A percentile compares a stretch with the other conserved stretches of the same genome.
phyloP scores from a whole-genome alignment of 2,329 filamentous ascomycete species.

The Cercospora sp. region DNA sequence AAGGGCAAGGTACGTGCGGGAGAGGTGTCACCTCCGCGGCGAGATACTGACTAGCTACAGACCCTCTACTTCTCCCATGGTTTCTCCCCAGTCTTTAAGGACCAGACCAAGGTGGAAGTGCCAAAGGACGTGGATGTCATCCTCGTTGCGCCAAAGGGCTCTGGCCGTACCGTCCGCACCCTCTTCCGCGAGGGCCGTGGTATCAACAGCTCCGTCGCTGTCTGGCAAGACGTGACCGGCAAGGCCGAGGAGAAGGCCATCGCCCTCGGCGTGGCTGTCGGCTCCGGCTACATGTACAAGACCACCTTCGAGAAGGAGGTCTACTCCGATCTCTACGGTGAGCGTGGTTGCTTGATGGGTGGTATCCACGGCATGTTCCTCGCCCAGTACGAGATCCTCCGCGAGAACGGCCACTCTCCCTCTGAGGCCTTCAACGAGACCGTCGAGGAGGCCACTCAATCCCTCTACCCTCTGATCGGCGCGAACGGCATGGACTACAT shows the following conservation, averaged over 20 bases:
- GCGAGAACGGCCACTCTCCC: constrained; percentile 95
- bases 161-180: constrained; percentile 95
- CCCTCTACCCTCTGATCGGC: constrained; percentile 95
- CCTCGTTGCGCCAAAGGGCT: constrained; percentile 98
- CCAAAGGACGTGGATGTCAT: constrained; percentile 97
- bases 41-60: constrained; percentile 50
- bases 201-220: constrained; percentile 98
- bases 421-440: constrained; percentile 99
- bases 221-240: constrained; percentile 97
- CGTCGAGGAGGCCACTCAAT: constrained; percentile 98
- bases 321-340: constrained; percentile 98
- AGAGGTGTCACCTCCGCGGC: background rate
- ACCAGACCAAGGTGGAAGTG: constrained; percentile 97
- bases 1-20: constrained; percentile 80
- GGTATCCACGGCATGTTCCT: constrained; percentile 99
- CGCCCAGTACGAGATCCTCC: constrained; percentile 99
- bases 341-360: constrained; percentile 99
- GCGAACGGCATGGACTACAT: constrained; percentile 99
- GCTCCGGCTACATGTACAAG: constrained; percentile 98
- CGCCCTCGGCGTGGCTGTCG: constrained; percentile 94
- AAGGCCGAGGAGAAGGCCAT: constrained; percentile 98
- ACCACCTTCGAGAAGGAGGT: constrained; percentile 99
- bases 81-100: constrained; percentile 99
- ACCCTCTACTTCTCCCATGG: constrained; percentile 99
- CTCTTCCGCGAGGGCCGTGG: constrained; percentile 99